These are phyloP conservation scores for Hyphochytrium catenoides DNA, from an alignment of 352 stramenopile species.

Conservation along the genomic window DNA sequence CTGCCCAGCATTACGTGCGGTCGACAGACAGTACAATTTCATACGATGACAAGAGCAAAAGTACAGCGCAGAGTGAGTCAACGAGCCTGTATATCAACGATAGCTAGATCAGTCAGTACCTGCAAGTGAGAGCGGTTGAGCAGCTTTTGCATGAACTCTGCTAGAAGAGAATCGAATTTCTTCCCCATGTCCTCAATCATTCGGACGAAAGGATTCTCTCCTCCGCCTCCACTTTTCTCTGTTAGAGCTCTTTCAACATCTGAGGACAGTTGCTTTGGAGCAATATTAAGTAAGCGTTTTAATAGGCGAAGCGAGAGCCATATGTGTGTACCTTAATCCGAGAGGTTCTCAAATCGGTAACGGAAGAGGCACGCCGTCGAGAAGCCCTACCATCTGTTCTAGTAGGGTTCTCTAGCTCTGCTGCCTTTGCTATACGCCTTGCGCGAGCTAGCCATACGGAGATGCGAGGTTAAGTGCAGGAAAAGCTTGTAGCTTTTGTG, in stretches of 20 bases:
- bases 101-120: too few species aligned
- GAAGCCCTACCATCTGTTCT: slow-evolving; percentile 23
- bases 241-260: slow-evolving; percentile 42
- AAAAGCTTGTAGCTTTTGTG: too few species aligned
- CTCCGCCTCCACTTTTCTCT: slow-evolving; percentile 22
- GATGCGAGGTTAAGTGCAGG: too few species aligned
- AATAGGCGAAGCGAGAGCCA: too few species aligned
- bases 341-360: slow-evolving; percentile 38
- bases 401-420: neutral
- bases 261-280: slow-evolving; percentile 40
- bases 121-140: slow-evolving; percentile 44
- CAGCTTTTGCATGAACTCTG: slow-evolving; percentile 66
- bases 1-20: slow-evolving; percentile 7
- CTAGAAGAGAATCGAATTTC: slow-evolving; percentile 57
- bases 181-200: slow-evolving; percentile 51
- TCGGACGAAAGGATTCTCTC: slow-evolving; percentile 39
- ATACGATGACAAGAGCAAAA: neutral
- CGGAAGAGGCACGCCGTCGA: slow-evolving; percentile 34
- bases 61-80: neutral
- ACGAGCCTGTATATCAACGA: too few species aligned
- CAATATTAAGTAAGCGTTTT: too few species aligned
- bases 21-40: neutral
- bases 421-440: too few species aligned
- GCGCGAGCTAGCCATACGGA: too few species aligned
- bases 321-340: slow-evolving; percentile 58